Percentiles rank a stretch among this genome's conserved stretches.
phyloP scores from a whole-genome alignment of 306 rosid species.

The Begonia masoniana region DNA sequence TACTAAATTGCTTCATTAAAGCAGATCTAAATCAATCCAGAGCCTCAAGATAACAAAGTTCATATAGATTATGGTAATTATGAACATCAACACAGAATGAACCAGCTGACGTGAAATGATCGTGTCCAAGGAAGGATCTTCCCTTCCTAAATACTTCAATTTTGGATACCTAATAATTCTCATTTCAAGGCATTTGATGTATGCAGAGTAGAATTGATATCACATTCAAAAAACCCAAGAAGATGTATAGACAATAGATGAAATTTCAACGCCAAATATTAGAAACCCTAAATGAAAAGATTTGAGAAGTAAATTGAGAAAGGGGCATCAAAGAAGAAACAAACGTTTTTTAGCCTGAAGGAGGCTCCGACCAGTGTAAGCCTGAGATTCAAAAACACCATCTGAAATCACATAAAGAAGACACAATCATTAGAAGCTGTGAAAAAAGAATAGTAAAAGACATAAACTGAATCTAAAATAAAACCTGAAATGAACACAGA shows the following conservation, averaged over 20 bases:
- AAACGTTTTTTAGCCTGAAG: constrained; percentile 79
- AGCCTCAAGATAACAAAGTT: too few species aligned
- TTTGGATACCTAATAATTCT: not conserved
- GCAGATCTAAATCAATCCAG: too few species aligned
- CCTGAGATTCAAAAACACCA: constrained; percentile 27
- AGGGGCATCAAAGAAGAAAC: constrained; percentile 1
- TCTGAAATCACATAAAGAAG: constrained; percentile 35
- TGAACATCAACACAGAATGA: too few species aligned
- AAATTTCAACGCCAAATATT: not conserved
- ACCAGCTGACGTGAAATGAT: too few species aligned
- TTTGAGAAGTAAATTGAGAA: not conserved
- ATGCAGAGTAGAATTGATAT: not conserved
- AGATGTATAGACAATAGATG: not conserved
- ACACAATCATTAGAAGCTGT: not conserved
- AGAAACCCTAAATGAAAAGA: not conserved
- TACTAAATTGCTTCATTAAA: too few species aligned
- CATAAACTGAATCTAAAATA: not conserved
- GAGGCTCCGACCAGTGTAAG: constrained; percentile 43
- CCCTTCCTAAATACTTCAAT: too few species aligned
- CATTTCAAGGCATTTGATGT: not conserved
- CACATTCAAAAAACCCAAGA: too few species aligned
- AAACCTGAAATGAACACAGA: constrained; percentile 51
- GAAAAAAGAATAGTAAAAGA: not conserved
- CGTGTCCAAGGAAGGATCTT: too few species aligned
- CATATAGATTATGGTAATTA: too few species aligned